These are phyloP conservation scores for Colletotrichum tropicicola DNA, from an alignment of 2,329 filamentous ascomycete genomes.

Conservation along the genomic window DNA sequence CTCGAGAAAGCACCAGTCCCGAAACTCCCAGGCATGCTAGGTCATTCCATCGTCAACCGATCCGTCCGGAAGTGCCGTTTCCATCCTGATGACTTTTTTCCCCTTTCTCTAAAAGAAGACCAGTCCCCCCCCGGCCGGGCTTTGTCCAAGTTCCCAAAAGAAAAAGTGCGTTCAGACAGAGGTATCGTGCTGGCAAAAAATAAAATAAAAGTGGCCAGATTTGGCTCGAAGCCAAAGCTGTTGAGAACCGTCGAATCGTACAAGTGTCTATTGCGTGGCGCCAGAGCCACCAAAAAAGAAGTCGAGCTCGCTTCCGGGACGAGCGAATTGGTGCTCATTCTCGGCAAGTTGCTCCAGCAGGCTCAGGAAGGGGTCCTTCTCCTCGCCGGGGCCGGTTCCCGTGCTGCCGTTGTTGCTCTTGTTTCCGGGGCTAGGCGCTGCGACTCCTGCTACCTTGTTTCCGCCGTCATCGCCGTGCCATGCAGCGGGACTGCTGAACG, in stretches of 20 bases:
- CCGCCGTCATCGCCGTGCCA: conserved; percentile 56
- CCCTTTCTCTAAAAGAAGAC: conserved; percentile 5
- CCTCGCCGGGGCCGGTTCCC: conserved; percentile 60
- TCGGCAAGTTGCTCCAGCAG: conserved; percentile 84
- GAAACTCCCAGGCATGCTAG: conserved; percentile 25
- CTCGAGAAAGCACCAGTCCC: conserved; percentile 6
- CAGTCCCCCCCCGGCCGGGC: neutral
- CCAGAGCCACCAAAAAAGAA: conserved; percentile 68
- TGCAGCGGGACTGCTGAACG: conserved; percentile 59
- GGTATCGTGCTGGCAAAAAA: conserved; percentile 9
- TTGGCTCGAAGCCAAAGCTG: neutral
- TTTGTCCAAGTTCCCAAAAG: neutral
- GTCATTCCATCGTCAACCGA: conserved; percentile 21
- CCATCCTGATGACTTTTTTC: conserved; percentile 9
- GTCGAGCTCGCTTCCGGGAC: conserved; percentile 78
- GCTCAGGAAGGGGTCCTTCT: conserved; percentile 84
- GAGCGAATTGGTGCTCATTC: conserved; percentile 70
- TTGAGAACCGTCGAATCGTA: neutral
- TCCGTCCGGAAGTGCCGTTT: conserved; percentile 3
- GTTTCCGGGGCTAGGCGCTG: conserved; percentile 48
- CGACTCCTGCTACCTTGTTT: conserved; percentile 23
- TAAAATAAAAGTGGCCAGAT: neutral
- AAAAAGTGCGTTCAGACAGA: conserved; percentile 7
- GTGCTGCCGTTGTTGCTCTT: conserved; percentile 59
- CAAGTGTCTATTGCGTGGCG: conserved; percentile 21